Evolutionary conservation across 129 eudicot species (phyloP), one percentile per base, ranked within the genome.

Genomic region (Chrysanthemum seticuspe): DNA sequence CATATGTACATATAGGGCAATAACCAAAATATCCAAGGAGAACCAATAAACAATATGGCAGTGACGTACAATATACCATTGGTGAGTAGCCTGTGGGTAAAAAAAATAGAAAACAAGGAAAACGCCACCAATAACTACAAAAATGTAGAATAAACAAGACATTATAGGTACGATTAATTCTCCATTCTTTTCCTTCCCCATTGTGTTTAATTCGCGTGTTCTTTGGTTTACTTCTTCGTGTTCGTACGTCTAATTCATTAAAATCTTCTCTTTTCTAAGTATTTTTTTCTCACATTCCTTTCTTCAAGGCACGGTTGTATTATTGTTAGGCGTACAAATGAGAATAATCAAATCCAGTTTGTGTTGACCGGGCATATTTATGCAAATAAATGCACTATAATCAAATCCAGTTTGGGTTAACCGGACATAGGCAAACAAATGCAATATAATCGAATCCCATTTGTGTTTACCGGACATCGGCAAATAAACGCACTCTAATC

Each of bases 1-100:
- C 87, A 86, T 45, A 90, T 71, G 80, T 82, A 89, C 14, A 86
- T 13, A 73, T 83, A 89, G 13, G 87, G 82, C 73, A 82, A 3
- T 36, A 89, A 15, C 96, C 96, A 89, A 72, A 89, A 89, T 50
- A 86, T 54, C 92, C 92, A 89, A 12, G 96, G 92, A 10, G 81
- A 71, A n/a, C 83, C 92, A 11, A 89, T 82, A 31, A 89, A 72
- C 52, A 78, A 13, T 40, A 86, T 57, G 49, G 92, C 87, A 0
- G 74, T 84, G 14, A 74, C 47, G 25, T 23, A 23, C 25, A 0
- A 87, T 85, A 48, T 49, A 86, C 91, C 89, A 86, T 1, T 92
- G 87, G 44, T 80, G 76, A 5, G 92, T 80, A 12, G 65, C 44
- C 0, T 60, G 55, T 0, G 91, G 83, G 27, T 77, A 64, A 58